Conservation (phyloP, 352 stramenopile genomes). For the Globisporangium carolinianum region DNA sequence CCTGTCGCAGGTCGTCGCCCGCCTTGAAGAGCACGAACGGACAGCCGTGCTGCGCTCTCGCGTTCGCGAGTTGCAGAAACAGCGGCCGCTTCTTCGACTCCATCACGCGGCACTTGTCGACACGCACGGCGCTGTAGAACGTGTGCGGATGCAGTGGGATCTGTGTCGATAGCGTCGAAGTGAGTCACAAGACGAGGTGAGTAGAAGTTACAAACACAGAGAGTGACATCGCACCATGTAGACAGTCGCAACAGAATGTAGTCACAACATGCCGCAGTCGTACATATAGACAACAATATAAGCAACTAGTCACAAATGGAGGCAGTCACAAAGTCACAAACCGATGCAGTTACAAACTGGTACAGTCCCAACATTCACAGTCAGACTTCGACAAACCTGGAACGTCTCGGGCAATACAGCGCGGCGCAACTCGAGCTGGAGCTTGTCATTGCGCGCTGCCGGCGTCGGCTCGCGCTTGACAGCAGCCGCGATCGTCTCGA, state of each 20-base stretch:
- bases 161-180: conserved; percentile 7
- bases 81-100: conserved; percentile 91
- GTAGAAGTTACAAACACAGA: too few relatives aligned
- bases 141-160: conserved; percentile 82
- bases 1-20: conserved; percentile 91
- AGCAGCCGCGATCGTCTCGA: conserved; percentile 63
- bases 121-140: conserved; percentile 70
- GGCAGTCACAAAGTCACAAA: background rate
- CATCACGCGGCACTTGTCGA: conserved; percentile 89
- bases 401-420: conserved; percentile 80
- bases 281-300: too few relatives aligned
- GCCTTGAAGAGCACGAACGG: conserved; percentile 89
- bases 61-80: conserved; percentile 78
- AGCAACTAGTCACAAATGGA: background rate
- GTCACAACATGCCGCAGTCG: background rate
- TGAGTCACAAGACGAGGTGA: too few relatives aligned
- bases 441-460: conserved; percentile 31
- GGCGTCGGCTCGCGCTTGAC: conserved; percentile 54
- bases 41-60: conserved; percentile 49
- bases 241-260: background rate
- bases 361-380: too few relatives aligned
- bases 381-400: conserved; percentile 24
- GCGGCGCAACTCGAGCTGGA: conserved; percentile 45
- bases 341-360: background rate
- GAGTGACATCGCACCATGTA: too few relatives aligned